phyloP scores from a whole-genome alignment of 2,329 filamentous ascomycete species.

The Fusarium verticillioides region DNA sequence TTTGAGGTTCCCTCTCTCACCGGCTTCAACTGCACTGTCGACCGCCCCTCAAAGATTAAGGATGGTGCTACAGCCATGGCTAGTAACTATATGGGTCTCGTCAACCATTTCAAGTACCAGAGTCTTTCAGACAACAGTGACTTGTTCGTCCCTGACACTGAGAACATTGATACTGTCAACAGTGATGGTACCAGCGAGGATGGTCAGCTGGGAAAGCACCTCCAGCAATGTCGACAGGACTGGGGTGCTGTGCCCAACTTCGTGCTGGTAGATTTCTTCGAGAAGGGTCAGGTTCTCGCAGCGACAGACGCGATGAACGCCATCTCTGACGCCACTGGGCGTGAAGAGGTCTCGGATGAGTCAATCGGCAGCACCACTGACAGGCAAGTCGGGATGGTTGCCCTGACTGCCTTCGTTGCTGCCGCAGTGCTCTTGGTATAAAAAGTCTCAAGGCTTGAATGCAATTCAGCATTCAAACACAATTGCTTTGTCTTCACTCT shows the following conservation, averaged over 20 bases:
- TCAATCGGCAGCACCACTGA: slow-evolving; percentile 30
- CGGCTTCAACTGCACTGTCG: slow-evolving; percentile 78
- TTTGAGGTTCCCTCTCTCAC: slow-evolving; percentile 71
- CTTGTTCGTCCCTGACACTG: slow-evolving; percentile 70
- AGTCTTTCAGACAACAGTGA: slow-evolving; percentile 57
- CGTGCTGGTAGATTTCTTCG: slow-evolving; percentile 83
- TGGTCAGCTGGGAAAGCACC: slow-evolving; percentile 67
- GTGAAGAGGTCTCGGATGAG: slow-evolving; percentile 40
- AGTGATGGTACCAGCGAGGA: slow-evolving; percentile 62
- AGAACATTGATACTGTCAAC: slow-evolving; percentile 72
- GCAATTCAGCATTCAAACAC: background rate
- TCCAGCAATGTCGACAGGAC: slow-evolving; percentile 62
- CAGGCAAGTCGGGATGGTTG: slow-evolving; percentile 49
- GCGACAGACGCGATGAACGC: slow-evolving; percentile 77
- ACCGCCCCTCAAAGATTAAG: slow-evolving; percentile 68
- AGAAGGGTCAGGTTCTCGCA: slow-evolving; percentile 74
- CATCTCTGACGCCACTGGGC: slow-evolving; percentile 54
- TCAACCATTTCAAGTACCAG: slow-evolving; percentile 84
- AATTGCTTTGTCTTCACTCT: slow-evolving; percentile 21
- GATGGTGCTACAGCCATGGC: slow-evolving; percentile 64
- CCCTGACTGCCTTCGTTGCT: slow-evolving; percentile 57
- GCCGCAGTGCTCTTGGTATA: slow-evolving; percentile 54
- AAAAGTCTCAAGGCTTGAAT: background rate
- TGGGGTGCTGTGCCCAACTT: slow-evolving; percentile 77
- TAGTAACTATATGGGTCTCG: slow-evolving; percentile 72